Evolutionary conservation across 2,329 filamentous ascomycete species (phyloP).

Genomic region (Penicillium decumbens): DNA sequence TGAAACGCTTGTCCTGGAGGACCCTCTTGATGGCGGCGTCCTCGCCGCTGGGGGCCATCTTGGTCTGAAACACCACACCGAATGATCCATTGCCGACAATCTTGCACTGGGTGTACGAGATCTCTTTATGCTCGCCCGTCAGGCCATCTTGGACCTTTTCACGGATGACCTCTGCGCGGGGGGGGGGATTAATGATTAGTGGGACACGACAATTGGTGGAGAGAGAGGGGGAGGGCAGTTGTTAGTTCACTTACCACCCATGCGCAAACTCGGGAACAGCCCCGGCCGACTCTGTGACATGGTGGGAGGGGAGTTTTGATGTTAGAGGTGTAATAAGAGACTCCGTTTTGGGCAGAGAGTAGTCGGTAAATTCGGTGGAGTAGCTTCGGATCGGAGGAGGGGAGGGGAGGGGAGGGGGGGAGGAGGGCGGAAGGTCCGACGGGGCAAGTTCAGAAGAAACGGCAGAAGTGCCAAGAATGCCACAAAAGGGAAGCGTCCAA

Average conservation of each 20-base stretch:
- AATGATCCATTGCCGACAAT: conserved; percentile 99
- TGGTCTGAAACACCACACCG: conserved; percentile 97
- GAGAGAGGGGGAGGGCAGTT: not conserved
- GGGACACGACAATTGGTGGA: conserved; percentile 24
- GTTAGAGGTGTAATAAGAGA: conserved; percentile 44
- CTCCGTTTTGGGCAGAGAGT: conserved; percentile 52
- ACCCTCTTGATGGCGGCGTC: conserved; percentile 99
- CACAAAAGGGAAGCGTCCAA: conserved; percentile 8
- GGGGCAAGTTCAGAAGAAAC: conserved; percentile 34
- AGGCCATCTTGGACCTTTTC: conserved; percentile 98
- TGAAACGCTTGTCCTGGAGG: conserved; percentile 98
- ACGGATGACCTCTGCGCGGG: conserved; percentile 76
- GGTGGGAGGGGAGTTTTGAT: conserved; percentile 27
- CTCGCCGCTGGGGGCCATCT: conserved; percentile 94
- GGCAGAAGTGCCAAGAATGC: conserved; percentile 34
- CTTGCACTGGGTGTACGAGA: conserved; percentile 99
- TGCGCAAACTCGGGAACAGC: conserved; percentile 82
- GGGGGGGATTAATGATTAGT: conserved; percentile 14
- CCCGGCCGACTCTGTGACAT: conserved; percentile 93
- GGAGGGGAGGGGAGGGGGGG: conserved; percentile 27
- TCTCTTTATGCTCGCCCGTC: conserved; percentile 91
- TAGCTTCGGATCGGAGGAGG: conserved; percentile 24
- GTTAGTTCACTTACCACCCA: conserved; percentile 73
- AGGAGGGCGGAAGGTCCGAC: conserved; percentile 34
- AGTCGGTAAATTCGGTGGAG: conserved; percentile 25